Base-by-base conservation (phyloP, 192 early-diverging fungal genomes). In the Backusella australiensis region DNA sequence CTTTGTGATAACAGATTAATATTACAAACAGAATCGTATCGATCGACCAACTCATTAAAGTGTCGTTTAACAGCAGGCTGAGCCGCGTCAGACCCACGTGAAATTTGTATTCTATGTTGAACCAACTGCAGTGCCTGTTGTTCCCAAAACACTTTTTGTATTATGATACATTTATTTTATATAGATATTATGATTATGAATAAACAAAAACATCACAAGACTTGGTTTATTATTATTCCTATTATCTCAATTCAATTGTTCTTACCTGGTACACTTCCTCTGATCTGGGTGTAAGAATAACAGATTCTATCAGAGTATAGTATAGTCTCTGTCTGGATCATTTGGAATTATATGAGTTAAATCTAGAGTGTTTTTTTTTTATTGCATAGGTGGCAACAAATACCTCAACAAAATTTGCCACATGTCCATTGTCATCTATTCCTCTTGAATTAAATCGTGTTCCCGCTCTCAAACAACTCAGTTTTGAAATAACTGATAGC, bases 321-420 rank as follows among this genome's bases (percentile, higher is more conserved):
- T 11, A 97, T 85, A 8, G 95, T 88, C 82, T 99, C 98, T 0
- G 96, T 95, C 90, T 92, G 71, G 6, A 69, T 76, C 8, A 35
- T 15, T 67, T 99, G 94, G 0, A 96, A 98, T 6, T 94, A 77
- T 99, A 96, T 49, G 97, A 92, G 84, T 96, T 12, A 15, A 19
- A 6, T 86, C 74, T 17, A 82, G 38, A 70, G 1, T 32, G 2
- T 0, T 32, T 80, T 73, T 32, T 80, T 73, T 17, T 67, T 6
- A 29, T 35, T 67, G 66, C 0, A 39, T 39, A 11, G 9, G 9
- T 9, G 2, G 38, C 86, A 87, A 65, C 4, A 36, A 35, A 35
- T 86, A 85, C 88, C 85, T 99, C 97, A 1, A 99, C 98, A 84
- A 97, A 99, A 79, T 99, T 99, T 21, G 97, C 95, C 35, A 97